A percentile compares a stretch with the other conserved stretches of the same genome.
Conservation (phyloP, 1,284 basidiomycete species). For the Fistulinella staudtii region DNA sequence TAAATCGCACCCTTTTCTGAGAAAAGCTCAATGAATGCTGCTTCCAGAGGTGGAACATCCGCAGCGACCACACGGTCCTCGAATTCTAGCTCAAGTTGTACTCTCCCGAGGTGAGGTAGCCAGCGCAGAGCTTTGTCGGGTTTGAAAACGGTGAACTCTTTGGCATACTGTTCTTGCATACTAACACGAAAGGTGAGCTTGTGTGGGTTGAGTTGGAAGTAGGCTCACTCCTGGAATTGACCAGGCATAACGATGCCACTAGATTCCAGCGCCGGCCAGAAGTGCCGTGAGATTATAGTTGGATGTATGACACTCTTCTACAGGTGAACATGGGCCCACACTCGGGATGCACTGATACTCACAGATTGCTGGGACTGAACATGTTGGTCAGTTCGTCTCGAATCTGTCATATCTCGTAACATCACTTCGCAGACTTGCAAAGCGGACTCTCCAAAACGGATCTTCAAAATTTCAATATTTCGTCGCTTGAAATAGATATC, state of each 20-base stretch:
- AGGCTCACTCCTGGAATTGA: slow-evolving; percentile 69
- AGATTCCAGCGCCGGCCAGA: slow-evolving; percentile 84
- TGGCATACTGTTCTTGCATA: slow-evolving; percentile 70
- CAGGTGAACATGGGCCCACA: slow-evolving; percentile 5
- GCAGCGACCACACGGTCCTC: slow-evolving; percentile 74
- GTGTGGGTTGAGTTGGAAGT: not conserved
- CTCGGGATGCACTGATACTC: slow-evolving; percentile 21
- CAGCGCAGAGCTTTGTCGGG: slow-evolving; percentile 87
- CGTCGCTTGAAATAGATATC: slow-evolving; percentile 55
- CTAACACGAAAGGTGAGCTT: slow-evolving; percentile 37
- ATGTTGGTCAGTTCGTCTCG: slow-evolving; percentile 80
- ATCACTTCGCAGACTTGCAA: slow-evolving; percentile 95
- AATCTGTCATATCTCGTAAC: slow-evolving; percentile 93
- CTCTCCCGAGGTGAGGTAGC: slow-evolving; percentile 82
- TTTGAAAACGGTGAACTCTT: slow-evolving; percentile 76
- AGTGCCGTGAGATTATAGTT: slow-evolving; percentile 86
- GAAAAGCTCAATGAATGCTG: slow-evolving; percentile 85
- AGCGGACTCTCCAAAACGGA: slow-evolving; percentile 87
- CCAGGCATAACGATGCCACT: slow-evolving; percentile 77
- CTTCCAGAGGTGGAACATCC: slow-evolving; percentile 83
- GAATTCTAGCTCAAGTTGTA: slow-evolving; percentile 74
- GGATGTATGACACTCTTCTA: slow-evolving; percentile 60
- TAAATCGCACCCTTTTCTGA: slow-evolving; percentile 53
- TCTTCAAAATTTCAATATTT: slow-evolving; percentile 89
- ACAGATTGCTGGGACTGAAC: slow-evolving; percentile 73